phyloP scores from a whole-genome alignment of 169 alveolate species.

The Plasmodium ovale region DNA sequence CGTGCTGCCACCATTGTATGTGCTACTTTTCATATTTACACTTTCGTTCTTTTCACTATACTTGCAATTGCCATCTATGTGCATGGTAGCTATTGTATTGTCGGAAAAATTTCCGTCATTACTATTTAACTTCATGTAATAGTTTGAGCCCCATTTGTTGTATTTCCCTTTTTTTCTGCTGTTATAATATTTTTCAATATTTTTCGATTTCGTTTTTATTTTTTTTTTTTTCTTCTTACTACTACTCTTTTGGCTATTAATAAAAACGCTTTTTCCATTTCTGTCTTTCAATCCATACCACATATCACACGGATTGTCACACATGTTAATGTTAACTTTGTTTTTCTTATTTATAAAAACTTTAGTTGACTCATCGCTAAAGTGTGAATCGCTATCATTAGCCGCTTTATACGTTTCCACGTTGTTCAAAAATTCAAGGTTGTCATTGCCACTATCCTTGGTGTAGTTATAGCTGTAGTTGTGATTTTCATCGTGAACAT shows the following conservation, averaged over 20 bases:
- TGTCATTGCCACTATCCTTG: neutral
- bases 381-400: conserved; percentile 34
- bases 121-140: conserved; percentile 34
- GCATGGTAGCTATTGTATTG: conserved; percentile 74
- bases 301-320: conserved; percentile 87
- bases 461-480: conserved; percentile 13
- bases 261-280: conserved; percentile 84
- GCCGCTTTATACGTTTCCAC: conserved; percentile 40
- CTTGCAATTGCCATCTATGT: conserved; percentile 60
- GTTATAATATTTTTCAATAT: conserved; percentile 42
- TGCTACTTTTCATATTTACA: conserved; percentile 4
- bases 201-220: conserved; percentile 6
- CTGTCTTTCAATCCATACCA: conserved; percentile 86
- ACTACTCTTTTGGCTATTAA: conserved; percentile 73
- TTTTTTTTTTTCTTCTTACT: conserved; percentile 15
- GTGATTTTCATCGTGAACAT: neutral
- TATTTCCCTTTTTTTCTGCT: conserved; percentile 31
- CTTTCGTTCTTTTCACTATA: conserved; percentile 15
- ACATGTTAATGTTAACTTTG: conserved; percentile 76
- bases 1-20: neutral
- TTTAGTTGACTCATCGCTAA: conserved; percentile 68
- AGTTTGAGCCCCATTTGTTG: conserved; percentile 22
- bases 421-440: conserved; percentile 8
- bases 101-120: conserved; percentile 25
- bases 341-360: conserved; percentile 48